Percentiles rank a stretch among this genome's conserved stretches.
phyloP scores from a whole-genome alignment of 129 eudicot genomes.

The Flaveria bidentis region DNA sequence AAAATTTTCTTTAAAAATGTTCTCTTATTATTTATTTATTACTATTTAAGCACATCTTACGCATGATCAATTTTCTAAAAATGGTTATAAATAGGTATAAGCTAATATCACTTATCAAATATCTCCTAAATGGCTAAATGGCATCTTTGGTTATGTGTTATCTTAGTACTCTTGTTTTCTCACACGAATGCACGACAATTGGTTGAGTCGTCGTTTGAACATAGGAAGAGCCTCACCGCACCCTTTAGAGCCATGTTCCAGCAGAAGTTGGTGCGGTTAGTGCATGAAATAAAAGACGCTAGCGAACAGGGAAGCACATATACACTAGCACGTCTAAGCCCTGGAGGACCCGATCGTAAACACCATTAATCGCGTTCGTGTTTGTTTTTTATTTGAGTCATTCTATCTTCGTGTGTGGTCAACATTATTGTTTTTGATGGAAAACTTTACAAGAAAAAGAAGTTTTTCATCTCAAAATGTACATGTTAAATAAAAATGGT shows the following conservation, averaged over 20 bases:
- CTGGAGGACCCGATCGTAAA: constrained; percentile 42
- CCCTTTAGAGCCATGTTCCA: constrained; percentile 34
- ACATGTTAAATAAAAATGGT: background rate
- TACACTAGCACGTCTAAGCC: constrained; percentile 30
- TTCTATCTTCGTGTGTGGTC: background rate
- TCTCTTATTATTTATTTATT: no score
- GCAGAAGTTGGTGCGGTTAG: constrained; percentile 17
- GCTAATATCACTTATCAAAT: constrained; percentile 15
- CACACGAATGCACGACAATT: constrained; percentile 23
- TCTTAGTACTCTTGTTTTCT: constrained; percentile 21
- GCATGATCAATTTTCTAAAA: constrained; percentile 17
- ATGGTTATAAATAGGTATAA: constrained; percentile 35
- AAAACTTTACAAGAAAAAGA: background rate
- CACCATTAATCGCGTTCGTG: constrained; percentile 22
- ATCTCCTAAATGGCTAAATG: constrained; percentile 32
- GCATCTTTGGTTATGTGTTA: constrained; percentile 24
- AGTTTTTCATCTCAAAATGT: background rate
- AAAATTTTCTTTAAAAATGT: no score
- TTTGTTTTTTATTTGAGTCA: background rate
- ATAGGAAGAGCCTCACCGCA: constrained; percentile 23
- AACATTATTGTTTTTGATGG: background rate
- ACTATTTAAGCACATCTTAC: background rate
- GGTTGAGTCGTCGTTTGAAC: constrained; percentile 18
- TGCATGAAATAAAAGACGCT: background rate
- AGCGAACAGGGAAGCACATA: constrained; percentile 22